phyloP scores from a whole-genome alignment of 495 filamentous ascomycete genomes.

The Penicillium paradoxum region DNA sequence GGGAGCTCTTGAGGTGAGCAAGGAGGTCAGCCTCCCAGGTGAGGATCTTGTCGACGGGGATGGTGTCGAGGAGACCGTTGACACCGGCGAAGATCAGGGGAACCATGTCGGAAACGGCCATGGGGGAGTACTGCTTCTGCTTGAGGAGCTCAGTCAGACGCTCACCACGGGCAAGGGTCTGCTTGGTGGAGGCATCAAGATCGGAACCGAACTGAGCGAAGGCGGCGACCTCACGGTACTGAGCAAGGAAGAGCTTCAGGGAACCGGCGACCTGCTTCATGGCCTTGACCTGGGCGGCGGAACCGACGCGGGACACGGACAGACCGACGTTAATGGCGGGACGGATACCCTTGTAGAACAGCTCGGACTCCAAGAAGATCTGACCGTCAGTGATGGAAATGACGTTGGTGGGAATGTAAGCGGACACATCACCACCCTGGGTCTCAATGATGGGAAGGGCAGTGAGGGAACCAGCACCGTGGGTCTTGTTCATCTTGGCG shows the following conservation, averaged over 20 bases:
- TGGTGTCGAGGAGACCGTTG: conserved; percentile 84
- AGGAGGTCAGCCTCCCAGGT: conserved; percentile 93
- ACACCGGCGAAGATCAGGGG: conserved; percentile 99
- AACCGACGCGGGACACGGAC: conserved; percentile 99
- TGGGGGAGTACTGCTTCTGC: conserved; percentile 99
- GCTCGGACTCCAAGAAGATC: conserved; percentile 98
- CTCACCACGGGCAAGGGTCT: conserved; percentile 97
- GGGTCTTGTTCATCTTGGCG: conserved; percentile 97
- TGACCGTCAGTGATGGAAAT: conserved; percentile 99
- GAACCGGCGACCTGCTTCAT: conserved; percentile 99
- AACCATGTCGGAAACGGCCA: conserved; percentile 99
- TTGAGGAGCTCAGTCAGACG: conserved; percentile 98
- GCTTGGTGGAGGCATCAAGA: conserved; percentile 97
- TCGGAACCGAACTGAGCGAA: conserved; percentile 99
- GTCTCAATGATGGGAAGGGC: conserved; percentile 98
- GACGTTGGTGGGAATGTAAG: conserved; percentile 99
- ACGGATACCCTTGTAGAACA: conserved; percentile 99
- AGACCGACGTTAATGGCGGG: conserved; percentile 99
- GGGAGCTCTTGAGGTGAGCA: conserved; percentile 81
- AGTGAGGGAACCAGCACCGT: conserved; percentile 93
- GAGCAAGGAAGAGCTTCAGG: conserved; percentile 99
- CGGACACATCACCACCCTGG: conserved; percentile 99
- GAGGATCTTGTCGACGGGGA: conserved; percentile 83
- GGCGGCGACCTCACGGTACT: conserved; percentile 99
- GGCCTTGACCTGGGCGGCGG: conserved; percentile 98